Base-by-base conservation (phyloP, 163 green algal species). In the Chlamydomonas reinhardtii region DNA sequence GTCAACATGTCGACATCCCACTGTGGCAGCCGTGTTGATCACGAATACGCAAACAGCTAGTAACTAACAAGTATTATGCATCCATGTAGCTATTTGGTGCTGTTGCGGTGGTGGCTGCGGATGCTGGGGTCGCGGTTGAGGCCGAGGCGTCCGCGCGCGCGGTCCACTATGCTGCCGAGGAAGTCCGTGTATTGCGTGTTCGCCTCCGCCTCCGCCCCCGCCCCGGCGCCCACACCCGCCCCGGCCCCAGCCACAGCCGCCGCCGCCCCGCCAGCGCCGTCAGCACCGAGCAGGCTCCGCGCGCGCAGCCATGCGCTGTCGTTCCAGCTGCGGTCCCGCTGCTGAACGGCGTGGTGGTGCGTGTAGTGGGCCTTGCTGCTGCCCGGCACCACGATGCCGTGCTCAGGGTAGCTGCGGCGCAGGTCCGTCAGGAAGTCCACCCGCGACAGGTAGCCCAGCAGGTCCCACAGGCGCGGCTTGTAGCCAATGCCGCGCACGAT, bases 331-430 rank as follows among this genome's bases (percentile, higher is more conserved):
- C 24, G 32, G 39, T 68, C 20, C 3, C 52, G n/a, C 14, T 39
- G 74, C 15, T 37, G 27, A 8, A 65, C 29, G 9, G 43, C 32
- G 27, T 54, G n/a, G 74, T 65, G 43, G 27, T 69, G 52, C 27
- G 16, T 80, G 74, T 48, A 54, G 74, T 70, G 74, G 32, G n/a
- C 16, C 8, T 65, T 74, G 32, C 39, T 94, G 48, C 56, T 64
- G 56, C 56, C 17, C 17, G 92, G 96, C 73, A 97, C 96, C 82
- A 73, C 39, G 66, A 89, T 97, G 29, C 94, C 93, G 37, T 29
- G 69, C n/a, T 14, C 27, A 32, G 69, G 31, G 11, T 74, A 48
- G 69, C 69, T 74, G 56, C 56, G 43, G 43, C 43, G 43, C 43
- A 54, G 43, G 43, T 54, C 43, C 43, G 43, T 54, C 43, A 54